These are phyloP conservation scores for Gynostemma pentaphyllum DNA, from an alignment of 306 rosid species.

Conservation along the genomic window DNA sequence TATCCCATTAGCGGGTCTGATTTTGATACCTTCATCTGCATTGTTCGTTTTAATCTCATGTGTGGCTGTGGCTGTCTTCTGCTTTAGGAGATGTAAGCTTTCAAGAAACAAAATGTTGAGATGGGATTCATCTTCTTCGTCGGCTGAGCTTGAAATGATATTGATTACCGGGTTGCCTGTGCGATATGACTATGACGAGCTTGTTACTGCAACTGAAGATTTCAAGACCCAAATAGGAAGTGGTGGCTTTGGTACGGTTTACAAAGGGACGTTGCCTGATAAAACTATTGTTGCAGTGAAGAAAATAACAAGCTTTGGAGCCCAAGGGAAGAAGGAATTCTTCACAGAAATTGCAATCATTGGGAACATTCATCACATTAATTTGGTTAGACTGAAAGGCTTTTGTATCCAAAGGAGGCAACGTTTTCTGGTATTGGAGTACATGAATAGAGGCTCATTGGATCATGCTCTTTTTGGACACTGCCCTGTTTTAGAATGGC, in stretches of 20 bases:
- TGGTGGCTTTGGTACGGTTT: constrained; percentile 79
- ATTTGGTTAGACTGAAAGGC: constrained; percentile 66
- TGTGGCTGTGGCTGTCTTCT: background rate
- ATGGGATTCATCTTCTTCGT: constrained; percentile 40
- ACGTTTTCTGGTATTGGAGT: constrained; percentile 66
- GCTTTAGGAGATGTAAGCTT: constrained; percentile 25
- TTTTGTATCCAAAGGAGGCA: constrained; percentile 75
- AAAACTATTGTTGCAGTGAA: constrained; percentile 67
- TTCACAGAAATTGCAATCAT: constrained; percentile 79
- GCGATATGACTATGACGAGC: constrained; percentile 58
- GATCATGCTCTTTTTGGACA: constrained; percentile 61
- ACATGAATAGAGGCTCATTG: constrained; percentile 80
- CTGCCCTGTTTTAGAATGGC: constrained; percentile 75
- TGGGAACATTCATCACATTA: constrained; percentile 73
- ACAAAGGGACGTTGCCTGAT: constrained; percentile 56
- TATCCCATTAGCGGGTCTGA: background rate
- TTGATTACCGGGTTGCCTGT: constrained; percentile 69
- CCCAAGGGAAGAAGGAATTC: constrained; percentile 73
- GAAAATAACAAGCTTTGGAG: constrained; percentile 55
- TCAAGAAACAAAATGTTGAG: constrained; percentile 27
- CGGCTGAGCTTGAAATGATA: background rate
- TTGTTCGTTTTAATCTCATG: background rate
- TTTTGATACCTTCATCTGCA: background rate
- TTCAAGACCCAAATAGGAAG: constrained; percentile 70
- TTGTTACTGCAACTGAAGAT: constrained; percentile 54